A percentile compares a stretch with the other conserved stretches of the same genome.
phyloP scores from a whole-genome alignment of 2,329 filamentous ascomycete genomes.

The Ceratocystis huliohia region DNA sequence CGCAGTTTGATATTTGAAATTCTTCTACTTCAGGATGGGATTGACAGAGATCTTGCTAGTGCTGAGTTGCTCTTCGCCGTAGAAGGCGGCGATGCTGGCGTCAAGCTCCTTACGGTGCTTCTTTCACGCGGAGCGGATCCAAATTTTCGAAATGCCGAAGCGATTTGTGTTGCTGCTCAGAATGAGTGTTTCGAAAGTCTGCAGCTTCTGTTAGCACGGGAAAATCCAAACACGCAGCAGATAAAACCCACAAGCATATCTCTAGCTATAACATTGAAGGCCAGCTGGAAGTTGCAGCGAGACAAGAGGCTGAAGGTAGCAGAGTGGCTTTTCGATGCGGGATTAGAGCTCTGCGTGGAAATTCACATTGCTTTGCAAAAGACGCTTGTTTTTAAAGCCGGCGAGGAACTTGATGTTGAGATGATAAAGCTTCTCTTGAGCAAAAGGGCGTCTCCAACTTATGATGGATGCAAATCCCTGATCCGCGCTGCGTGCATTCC shows the following conservation, averaged over 20 bases:
- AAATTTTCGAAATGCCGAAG: conserved; percentile 43
- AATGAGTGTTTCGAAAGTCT: conserved; percentile 40
- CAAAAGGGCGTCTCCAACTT: conserved; percentile 13
- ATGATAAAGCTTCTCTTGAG: conserved; percentile 15
- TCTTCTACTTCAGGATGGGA: conserved; percentile 38
- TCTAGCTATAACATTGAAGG: conserved; percentile 39
- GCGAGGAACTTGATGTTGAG: conserved; percentile 7
- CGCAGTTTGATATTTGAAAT: conserved; percentile 39
- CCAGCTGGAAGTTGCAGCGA: conserved; percentile 39
- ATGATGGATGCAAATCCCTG: conserved; percentile 8
- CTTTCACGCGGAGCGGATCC: conserved; percentile 42
- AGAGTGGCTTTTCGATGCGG: conserved; percentile 40
- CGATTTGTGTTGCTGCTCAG: conserved; percentile 41
- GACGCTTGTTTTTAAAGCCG: conserved; percentile 35
- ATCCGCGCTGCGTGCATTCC: conserved; percentile 8
- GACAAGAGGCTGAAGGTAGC: conserved; percentile 38
- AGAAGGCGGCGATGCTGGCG: conserved; percentile 38
- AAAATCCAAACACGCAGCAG: conserved; percentile 32
- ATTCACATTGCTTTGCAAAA: conserved; percentile 39
- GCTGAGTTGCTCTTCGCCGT: conserved; percentile 41
- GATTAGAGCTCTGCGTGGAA: conserved; percentile 36
- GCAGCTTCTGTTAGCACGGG: conserved; percentile 39
- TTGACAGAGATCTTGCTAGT: conserved; percentile 37
- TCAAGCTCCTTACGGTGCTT: conserved; percentile 38
- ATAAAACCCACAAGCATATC: conserved; percentile 37